phyloP scores from a whole-genome alignment of 768 basidiomycete genomes.

The Serendipita sp. region DNA sequence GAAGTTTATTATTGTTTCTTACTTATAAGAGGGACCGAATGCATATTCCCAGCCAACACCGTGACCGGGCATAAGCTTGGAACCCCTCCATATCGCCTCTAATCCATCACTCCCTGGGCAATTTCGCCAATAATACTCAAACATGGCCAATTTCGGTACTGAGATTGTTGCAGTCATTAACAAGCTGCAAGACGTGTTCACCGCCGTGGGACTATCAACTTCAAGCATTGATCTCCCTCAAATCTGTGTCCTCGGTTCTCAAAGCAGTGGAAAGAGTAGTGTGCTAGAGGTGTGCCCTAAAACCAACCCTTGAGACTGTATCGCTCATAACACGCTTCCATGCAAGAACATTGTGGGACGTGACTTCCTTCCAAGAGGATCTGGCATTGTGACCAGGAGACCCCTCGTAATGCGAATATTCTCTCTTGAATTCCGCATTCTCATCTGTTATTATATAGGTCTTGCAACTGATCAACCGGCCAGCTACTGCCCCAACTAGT shows the following conservation, averaged over 20 bases:
- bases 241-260: slow-evolving; percentile 81
- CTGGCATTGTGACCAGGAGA: slow-evolving; percentile 94
- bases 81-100: too few relatives aligned
- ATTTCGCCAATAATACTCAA: background rate
- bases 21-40: too few relatives aligned
- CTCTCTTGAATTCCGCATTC: background rate
- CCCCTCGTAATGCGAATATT: slow-evolving; percentile 53
- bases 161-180: slow-evolving; percentile 73
- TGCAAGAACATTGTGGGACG: slow-evolving; percentile 88
- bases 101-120: background rate
- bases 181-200: slow-evolving; percentile 84
- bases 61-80: too few relatives aligned
- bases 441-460: slow-evolving; percentile 31
- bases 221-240: slow-evolving; percentile 78
- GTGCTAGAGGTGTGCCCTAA: slow-evolving; percentile 56
- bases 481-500: slow-evolving; percentile 30
- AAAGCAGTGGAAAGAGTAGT: slow-evolving; percentile 88
- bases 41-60: too few relatives aligned
- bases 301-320: background rate
- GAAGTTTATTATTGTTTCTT: too few relatives aligned
- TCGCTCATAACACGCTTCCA: too few relatives aligned
- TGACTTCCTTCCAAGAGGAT: slow-evolving; percentile 96
- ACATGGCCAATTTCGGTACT: slow-evolving; percentile 40
- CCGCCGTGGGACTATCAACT: slow-evolving; percentile 62
- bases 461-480: slow-evolving; percentile 85